phyloP scores from a whole-genome alignment of 768 basidiomycete genomes.

The Tubosaeta brunneosetosa region DNA sequence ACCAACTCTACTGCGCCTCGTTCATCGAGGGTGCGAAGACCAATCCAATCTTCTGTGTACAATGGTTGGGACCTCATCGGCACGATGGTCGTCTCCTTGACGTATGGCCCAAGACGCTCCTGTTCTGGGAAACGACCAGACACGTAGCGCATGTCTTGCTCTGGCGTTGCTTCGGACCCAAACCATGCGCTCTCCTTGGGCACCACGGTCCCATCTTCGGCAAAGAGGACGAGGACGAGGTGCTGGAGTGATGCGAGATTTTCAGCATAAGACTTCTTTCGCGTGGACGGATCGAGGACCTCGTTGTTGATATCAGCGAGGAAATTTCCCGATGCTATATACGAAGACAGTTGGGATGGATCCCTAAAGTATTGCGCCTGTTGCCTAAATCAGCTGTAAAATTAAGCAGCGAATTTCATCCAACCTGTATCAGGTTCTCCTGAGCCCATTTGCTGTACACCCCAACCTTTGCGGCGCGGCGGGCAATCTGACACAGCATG shows the following conservation, averaged over 20 bases:
- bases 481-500: constrained; percentile 63
- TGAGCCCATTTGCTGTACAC: constrained; percentile 79
- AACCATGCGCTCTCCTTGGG: constrained; percentile 89
- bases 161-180: constrained; percentile 54
- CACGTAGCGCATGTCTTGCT: constrained; percentile 26
- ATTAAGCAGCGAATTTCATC: neutral
- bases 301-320: constrained; percentile 81
- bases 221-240: constrained; percentile 71
- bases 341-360: constrained; percentile 51
- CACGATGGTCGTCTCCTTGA: constrained; percentile 40
- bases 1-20: constrained; percentile 53
- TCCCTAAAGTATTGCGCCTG: constrained; percentile 89
- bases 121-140: constrained; percentile 10
- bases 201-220: constrained; percentile 68
- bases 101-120: constrained; percentile 1
- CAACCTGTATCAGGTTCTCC: constrained; percentile 66
- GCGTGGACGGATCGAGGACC: constrained; percentile 34
- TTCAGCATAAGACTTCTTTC: constrained; percentile 55
- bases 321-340: constrained; percentile 61
- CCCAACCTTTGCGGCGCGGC: constrained; percentile 53
- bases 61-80: constrained; percentile 71
- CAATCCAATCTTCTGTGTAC: constrained; percentile 80
- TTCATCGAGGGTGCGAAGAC: constrained; percentile 66
- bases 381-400: neutral
- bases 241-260: constrained; percentile 60